phyloP scores from a whole-genome alignment of 1,284 basidiomycete species.

The Trichosporon asahii region DNA sequence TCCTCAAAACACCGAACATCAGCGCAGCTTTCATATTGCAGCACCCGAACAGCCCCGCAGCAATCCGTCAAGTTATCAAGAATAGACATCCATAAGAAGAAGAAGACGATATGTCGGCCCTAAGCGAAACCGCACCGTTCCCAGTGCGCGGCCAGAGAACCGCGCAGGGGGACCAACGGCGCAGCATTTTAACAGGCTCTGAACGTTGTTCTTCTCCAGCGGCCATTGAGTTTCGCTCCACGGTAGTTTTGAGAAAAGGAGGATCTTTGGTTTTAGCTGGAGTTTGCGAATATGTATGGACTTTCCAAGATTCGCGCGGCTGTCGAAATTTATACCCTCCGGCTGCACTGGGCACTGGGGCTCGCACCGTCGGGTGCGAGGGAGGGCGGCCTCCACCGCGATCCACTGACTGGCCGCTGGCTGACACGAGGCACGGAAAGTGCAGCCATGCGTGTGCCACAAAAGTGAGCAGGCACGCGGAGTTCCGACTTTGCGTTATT shows the following conservation, averaged over 20 bases:
- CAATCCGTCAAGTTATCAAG: not conserved
- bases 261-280: constrained; percentile 20
- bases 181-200: constrained; percentile 42
- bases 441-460: not conserved
- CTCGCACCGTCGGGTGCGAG: not conserved
- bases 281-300: constrained; percentile 19
- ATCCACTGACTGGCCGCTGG: too few species aligned
- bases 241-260: constrained; percentile 14
- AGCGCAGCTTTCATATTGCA: too few species aligned
- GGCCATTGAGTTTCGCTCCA: constrained; percentile 20
- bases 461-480: not conserved
- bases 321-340: not conserved
- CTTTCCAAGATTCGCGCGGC: too few species aligned
- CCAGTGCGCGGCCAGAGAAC: constrained; percentile 19
- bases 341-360: not conserved
- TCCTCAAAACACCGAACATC: not conserved
- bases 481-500: not conserved
- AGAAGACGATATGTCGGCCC: constrained; percentile 39
- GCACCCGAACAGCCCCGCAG: not conserved
- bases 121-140: constrained; percentile 45
- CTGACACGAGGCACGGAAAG: not conserved
- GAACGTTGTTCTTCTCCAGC: constrained; percentile 15
- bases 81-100: not conserved
- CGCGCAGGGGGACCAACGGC: constrained; percentile 17
- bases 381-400: not conserved